Evolutionary conservation across 495 filamentous ascomycete species (phyloP).

Genomic region (Daldinia childiae): DNA sequence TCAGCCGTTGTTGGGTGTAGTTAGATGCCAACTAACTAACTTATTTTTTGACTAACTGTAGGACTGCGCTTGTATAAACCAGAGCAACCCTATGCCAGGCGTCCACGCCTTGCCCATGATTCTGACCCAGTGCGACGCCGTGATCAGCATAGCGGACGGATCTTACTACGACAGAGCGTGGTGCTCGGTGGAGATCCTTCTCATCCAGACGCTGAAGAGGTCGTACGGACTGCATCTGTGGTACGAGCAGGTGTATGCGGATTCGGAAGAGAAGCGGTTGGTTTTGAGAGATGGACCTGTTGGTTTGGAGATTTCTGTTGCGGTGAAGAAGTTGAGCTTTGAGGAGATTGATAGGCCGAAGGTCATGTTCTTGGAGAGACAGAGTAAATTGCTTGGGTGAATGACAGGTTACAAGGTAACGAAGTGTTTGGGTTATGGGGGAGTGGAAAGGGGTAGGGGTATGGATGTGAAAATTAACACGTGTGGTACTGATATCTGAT

Average conservation of each 20-base stretch:
- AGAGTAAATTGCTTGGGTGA: conserved; percentile 32
- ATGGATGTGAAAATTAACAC: not conserved
- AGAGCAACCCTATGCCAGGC: conserved; percentile 37
- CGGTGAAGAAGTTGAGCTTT: conserved; percentile 35
- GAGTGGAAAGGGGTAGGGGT: not conserved
- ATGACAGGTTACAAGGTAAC: not conserved
- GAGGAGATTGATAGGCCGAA: conserved; percentile 40
- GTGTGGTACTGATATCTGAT: not conserved
- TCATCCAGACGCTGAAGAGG: conserved; percentile 28
- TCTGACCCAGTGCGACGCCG: conserved; percentile 42
- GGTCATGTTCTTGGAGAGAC: conserved; percentile 41
- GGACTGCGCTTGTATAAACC: conserved; percentile 45
- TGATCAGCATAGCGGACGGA: conserved; percentile 38
- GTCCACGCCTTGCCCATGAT: conserved; percentile 42
- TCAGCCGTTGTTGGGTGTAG: not conserved
- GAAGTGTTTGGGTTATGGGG: not conserved
- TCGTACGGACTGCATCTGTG: conserved; percentile 30
- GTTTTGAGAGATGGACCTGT: conserved; percentile 6
- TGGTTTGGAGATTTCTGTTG: conserved; percentile 20
- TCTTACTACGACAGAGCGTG: conserved; percentile 37
- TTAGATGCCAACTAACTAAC: not conserved
- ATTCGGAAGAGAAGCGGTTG: no score
- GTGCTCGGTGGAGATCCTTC: conserved; percentile 41
- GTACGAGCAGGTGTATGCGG: conserved; percentile 32
- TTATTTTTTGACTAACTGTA: not conserved